Percentiles rank a stretch among this genome's conserved stretches.
phyloP scores from a whole-genome alignment of 2,329 filamentous ascomycete species.

The Monilinia fructicola region DNA sequence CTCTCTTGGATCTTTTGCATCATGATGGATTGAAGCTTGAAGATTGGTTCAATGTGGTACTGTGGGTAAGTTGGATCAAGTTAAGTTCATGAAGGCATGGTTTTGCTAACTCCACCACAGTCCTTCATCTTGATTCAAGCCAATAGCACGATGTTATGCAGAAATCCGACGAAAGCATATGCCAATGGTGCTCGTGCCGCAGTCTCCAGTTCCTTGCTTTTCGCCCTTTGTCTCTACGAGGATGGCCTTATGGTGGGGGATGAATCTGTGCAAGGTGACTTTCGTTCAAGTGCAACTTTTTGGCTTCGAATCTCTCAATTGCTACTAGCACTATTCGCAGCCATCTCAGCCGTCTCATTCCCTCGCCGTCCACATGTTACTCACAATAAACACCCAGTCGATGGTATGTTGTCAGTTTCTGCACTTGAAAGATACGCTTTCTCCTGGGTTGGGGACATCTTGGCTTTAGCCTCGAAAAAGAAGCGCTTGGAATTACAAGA shows the following conservation, averaged over 20 bases:
- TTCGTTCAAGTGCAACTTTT: conserved; percentile 40
- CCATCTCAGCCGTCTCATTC: conserved; percentile 53
- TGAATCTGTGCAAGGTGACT: conserved; percentile 13
- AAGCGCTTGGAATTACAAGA: conserved; percentile 61
- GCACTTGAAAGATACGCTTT: conserved; percentile 64
- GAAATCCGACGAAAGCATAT: conserved; percentile 53
- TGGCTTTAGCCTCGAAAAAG: conserved; percentile 56
- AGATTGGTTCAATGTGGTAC: conserved; percentile 59
- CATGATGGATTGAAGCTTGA: conserved; percentile 48
- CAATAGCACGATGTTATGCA: conserved; percentile 49
- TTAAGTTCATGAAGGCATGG: conserved; percentile 24
- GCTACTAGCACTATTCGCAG: conserved; percentile 46
- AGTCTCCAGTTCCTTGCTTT: conserved; percentile 49
- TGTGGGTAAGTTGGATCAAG: conserved; percentile 58
- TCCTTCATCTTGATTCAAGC: conserved; percentile 54
- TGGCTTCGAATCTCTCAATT: conserved; percentile 52
- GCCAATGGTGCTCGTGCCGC: conserved; percentile 54
- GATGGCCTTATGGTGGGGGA: conserved; percentile 44
- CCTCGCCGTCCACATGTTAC: conserved; percentile 69
- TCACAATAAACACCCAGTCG: conserved; percentile 57
- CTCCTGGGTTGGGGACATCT: conserved; percentile 58
- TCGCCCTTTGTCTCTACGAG: conserved; percentile 48
- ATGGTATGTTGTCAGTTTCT: conserved; percentile 61
- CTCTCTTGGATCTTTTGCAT: conserved; percentile 52
- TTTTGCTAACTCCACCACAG: conserved; percentile 42